These are phyloP conservation scores for Blakeslea trispora DNA, from an alignment of 371 early-diverging fungal species.

Conservation along the genomic window DNA sequence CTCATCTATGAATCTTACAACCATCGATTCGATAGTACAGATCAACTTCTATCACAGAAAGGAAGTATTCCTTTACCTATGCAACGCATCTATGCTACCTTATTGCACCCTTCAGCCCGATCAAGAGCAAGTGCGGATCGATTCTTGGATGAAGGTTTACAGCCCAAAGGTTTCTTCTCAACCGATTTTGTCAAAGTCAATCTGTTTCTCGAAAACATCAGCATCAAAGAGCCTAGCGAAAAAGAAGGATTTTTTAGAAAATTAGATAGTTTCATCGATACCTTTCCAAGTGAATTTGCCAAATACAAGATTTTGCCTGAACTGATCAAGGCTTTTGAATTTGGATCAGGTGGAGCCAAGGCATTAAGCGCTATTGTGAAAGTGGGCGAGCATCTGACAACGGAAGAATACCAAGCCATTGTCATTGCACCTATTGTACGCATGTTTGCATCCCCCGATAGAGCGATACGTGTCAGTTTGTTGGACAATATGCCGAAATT, in stretches of 20 bases:
- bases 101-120: constrained; percentile 58
- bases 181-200: constrained; percentile 77
- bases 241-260: constrained; percentile 77
- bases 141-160: constrained; percentile 69
- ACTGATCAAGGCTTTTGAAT: constrained; percentile 87
- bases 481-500: constrained; percentile 79
- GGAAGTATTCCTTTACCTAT: constrained; percentile 70
- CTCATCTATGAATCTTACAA: constrained; percentile 84
- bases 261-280: constrained; percentile 59
- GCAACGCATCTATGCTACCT: constrained; percentile 49
- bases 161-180: constrained; percentile 72
- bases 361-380: constrained; percentile 83
- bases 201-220: constrained; percentile 84
- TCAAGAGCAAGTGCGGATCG: constrained; percentile 64
- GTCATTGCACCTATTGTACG: constrained; percentile 78
- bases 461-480: constrained; percentile 83
- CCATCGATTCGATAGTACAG: constrained; percentile 60
- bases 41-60: constrained; percentile 55
- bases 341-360: constrained; percentile 89
- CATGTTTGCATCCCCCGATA: constrained; percentile 88
- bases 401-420: constrained; percentile 70
- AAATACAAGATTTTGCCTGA: constrained; percentile 91
- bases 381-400: constrained; percentile 74
- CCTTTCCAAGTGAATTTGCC: constrained; percentile 81
- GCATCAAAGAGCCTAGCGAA: constrained; percentile 82